phyloP scores from a whole-genome alignment of 208 protist genomes.

The Balamuthia mandrillaris region DNA sequence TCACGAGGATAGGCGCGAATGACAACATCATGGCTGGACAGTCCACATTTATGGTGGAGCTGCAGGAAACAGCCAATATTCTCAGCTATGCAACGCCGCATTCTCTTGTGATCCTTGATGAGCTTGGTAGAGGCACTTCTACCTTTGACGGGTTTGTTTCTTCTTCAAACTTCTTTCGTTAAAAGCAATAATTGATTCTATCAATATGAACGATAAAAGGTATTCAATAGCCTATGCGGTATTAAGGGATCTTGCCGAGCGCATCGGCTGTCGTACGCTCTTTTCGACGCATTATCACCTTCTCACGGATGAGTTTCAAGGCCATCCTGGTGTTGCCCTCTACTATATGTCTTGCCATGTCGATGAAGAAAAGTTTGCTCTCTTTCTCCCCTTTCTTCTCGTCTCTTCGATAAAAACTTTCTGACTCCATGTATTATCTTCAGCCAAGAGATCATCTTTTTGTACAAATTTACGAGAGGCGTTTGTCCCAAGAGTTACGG shows the following conservation, averaged over 20 bases:
- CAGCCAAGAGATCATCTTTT: constrained; percentile 62
- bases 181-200: too few species aligned
- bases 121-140: constrained; percentile 94
- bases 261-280: constrained; percentile 68
- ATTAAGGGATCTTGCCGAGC: constrained; percentile 72
- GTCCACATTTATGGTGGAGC: constrained; percentile 96
- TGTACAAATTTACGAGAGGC: constrained; percentile 66
- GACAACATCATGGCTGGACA: constrained; percentile 93
- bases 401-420: neutral
- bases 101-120: constrained; percentile 96
- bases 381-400: neutral
- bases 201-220: too few species aligned
- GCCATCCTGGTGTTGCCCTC: neutral
- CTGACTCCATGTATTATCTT: neutral
- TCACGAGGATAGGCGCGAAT: constrained; percentile 93
- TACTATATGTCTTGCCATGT: constrained; percentile 64
- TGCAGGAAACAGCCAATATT: constrained; percentile 79
- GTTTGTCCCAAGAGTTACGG: constrained; percentile 70
- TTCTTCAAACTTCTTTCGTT: too few species aligned
- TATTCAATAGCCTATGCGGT: constrained; percentile 91
- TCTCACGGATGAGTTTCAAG: constrained; percentile 73
- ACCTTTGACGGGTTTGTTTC: constrained; percentile 97
- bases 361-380: constrained; percentile 44
- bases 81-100: constrained; percentile 77
- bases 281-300: constrained; percentile 97